A percentile compares a stretch with the other conserved stretches of the same genome.
Evolutionary conservation across 805 yeast species (phyloP).

Genomic region (Suhomyces canberraensis): DNA sequence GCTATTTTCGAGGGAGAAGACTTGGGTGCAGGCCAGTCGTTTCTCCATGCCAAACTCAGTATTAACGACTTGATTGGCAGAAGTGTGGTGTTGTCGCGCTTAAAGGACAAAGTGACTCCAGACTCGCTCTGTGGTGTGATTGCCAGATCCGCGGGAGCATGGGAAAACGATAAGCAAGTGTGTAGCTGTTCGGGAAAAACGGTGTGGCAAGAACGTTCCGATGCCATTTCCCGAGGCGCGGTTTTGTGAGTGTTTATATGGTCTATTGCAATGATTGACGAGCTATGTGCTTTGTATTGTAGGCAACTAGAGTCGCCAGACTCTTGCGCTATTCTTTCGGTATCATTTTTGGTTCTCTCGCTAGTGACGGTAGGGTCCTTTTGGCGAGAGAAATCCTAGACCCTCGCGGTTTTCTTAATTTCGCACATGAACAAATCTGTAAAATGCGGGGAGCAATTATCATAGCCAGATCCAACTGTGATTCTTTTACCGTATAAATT

Average conservation of each 20-base stretch:
- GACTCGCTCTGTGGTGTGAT: conserved; percentile 75
- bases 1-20: conserved; percentile 10
- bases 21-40: conserved; percentile 35
- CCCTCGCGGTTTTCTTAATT: too few species aligned
- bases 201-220: conserved; percentile 89
- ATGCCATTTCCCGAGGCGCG: conserved; percentile 63
- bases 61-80: conserved; percentile 71
- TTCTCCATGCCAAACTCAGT: conserved; percentile 41
- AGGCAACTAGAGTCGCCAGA: too few species aligned
- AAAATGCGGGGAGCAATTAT: too few species aligned
- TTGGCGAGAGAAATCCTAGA: too few species aligned
- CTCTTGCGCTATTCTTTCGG: too few species aligned
- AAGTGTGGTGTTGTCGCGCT: conserved; percentile 48
- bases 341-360: too few species aligned
- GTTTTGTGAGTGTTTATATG: conserved; percentile 10
- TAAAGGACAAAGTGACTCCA: conserved; percentile 35
- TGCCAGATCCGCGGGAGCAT: conserved; percentile 94
- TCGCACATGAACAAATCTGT: too few species aligned
- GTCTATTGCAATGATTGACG: too few species aligned
- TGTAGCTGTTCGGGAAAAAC: conserved; percentile 96
- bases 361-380: too few species aligned
- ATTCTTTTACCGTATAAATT: too few species aligned
- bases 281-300: too few species aligned
- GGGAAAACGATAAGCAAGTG: conserved; percentile 93
- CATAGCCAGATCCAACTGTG: too few species aligned